A percentile compares a stretch with the other conserved stretches of the same genome.
Evolutionary conservation across 2,329 filamentous ascomycete species (phyloP).

Genomic region (Trichoderma lentiforme): DNA sequence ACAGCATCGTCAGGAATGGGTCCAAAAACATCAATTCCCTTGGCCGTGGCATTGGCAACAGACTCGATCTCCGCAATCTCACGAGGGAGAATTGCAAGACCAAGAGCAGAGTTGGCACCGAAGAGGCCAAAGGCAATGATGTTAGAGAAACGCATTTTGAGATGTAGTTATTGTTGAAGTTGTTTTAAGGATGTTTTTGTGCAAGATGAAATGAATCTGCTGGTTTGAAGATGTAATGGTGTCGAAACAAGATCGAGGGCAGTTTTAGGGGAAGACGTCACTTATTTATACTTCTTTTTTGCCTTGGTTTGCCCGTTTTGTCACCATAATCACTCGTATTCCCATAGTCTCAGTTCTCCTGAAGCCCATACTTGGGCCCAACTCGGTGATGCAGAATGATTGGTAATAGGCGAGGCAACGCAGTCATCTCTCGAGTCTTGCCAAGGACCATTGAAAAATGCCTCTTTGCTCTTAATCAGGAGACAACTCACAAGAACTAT

Average conservation of each 20-base stretch:
- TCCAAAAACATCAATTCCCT: slow-evolving; percentile 23
- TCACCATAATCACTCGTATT: not conserved
- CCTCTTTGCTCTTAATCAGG: not conserved
- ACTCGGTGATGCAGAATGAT: not conserved
- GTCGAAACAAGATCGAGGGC: not conserved
- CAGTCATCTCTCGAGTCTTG: too few species aligned
- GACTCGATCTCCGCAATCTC: not conserved
- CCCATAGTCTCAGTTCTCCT: not conserved
- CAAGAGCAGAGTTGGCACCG: not conserved
- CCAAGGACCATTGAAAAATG: not conserved
- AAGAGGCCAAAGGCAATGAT: not conserved
- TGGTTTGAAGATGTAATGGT: not conserved
- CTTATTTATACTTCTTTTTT: not conserved
- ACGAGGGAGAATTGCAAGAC: not conserved
- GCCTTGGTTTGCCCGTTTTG: not conserved
- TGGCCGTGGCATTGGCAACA: not conserved
- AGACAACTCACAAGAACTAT: not conserved
- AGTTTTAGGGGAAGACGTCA: not conserved
- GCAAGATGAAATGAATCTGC: not conserved
- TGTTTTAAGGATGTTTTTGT: not conserved
- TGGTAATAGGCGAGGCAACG: not conserved
- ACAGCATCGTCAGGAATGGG: slow-evolving; percentile 23
- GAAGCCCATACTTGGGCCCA: not conserved
- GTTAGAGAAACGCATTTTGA: slow-evolving; percentile 8
- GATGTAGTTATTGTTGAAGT: not conserved